Base-by-base conservation (phyloP, 2,329 filamentous ascomycete species). In the Fusarium sp. region DNA sequence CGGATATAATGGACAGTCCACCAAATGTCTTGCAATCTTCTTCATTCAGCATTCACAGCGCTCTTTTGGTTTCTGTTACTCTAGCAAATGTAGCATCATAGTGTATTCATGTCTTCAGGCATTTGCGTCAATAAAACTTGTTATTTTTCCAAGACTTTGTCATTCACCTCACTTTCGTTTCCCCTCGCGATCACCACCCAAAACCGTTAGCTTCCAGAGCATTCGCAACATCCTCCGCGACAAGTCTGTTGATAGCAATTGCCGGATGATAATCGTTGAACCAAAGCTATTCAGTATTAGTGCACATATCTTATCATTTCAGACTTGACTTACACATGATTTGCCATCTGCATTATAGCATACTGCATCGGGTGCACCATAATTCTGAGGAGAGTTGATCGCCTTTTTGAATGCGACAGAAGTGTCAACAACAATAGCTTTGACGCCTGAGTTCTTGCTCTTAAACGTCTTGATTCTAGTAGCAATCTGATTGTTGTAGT, bases 241-340 rank as follows among this genome's bases (percentile, higher is more conserved):
- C 80, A 7, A 82, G 72, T 51, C 71, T 70, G 54, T 82, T 78
- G 10, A 82, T 82, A 10, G 75, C 76, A 7, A 81, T 66, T 0
- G 75, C 81, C 0, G 81, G 81, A 33, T 82, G 81, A 35, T 82
- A 82, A 32, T 80, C 71, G 50, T 83, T 80, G 56, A 78, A 81
- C 82, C 82, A 84, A 33, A 84, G 53, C 74, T 76, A 37, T 19
- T 11, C 0, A 0, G 2, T 14, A 1, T 73, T 14, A 73, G 59
- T 10, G n/a, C 1, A 27, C n/a, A 0, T 0, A 0, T 2, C 9
- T 30, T 30, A 11, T 30, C 10, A 30, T 30, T 4, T 13, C 2
- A 0, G 0, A 13, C 9, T 3, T 3, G 15, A 72, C 74, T 48
- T 64, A 76, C 74, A 57, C 82, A 84, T 13, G 77, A 81, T 15